Base-by-base conservation (phyloP, 768 basidiomycete species). In the Leccinum imitatum region DNA sequence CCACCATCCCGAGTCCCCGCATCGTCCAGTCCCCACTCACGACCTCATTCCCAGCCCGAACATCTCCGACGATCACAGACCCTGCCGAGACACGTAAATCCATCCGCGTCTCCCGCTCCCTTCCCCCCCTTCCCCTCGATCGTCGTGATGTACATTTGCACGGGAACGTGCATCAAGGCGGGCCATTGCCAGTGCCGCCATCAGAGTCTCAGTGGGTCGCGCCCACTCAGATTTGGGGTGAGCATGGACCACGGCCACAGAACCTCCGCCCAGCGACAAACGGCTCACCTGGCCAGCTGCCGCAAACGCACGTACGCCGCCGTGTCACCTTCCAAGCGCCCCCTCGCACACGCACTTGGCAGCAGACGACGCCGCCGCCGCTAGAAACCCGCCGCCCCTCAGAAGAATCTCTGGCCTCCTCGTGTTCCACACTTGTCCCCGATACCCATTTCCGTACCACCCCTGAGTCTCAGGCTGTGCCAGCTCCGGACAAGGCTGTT, bases 351-450 rank as follows among this genome's bases (percentile, higher is more conserved):
- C 19, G 4, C 9, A 44, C 41, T 17, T 17, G n/a, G 41, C 5
- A 10, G n/a, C 9, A 44, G 39, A 17, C 39, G 13, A 5, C 47
- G 10, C 47, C 47, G 41, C 17, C 41, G 7, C 47, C 47, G 21
- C 21, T 21, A 21, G 23, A 48, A 48, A 21, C 23, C 1, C 14
- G 15, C 23, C 9, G 4, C 5, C 19, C 44, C 6, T 46, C 44
- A 2, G 44, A 46, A 0, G 52, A 35, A 0, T 41, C 53, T 0
- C 63, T 63, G 2, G 30, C 57, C 11, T 67, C 66, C 4, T 50
- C 37, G 6, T 65, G 54, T 19, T 67, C 67, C 10, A 67, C 67
- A 14, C 59, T 68, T 41, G 53, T 68, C n/a, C 5, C 53, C 1
- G 50, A 47, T 6, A 19, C 44, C 11, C 11, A 6, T 46, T 19